phyloP scores from a whole-genome alignment of 192 early-diverging fungal species.

The Entomortierella beljakovae region DNA sequence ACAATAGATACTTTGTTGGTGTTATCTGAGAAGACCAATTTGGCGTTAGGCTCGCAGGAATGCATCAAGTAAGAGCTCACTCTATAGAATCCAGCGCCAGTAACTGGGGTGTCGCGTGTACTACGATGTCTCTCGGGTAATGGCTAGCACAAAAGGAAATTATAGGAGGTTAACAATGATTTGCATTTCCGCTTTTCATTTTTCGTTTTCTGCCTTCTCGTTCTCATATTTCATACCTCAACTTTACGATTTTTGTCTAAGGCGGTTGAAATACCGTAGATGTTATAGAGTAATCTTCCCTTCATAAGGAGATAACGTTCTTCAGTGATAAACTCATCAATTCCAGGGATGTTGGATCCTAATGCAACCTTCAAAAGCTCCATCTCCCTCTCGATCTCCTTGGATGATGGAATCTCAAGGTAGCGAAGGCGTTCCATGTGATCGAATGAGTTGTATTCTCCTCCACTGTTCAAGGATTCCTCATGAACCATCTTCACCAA shows the following conservation, averaged over 20 bases:
- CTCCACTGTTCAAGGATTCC: conserved; percentile 74
- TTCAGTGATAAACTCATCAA: conserved; percentile 84
- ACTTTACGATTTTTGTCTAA: conserved; percentile 31
- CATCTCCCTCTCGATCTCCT: conserved; percentile 65
- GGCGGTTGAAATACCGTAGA: conserved; percentile 72
- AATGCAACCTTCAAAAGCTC: conserved; percentile 74
- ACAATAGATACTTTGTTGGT: conserved; percentile 65
- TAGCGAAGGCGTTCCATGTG: conserved; percentile 87
- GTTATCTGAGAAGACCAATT: conserved; percentile 65
- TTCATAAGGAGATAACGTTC: conserved; percentile 90
- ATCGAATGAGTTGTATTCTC: conserved; percentile 83
- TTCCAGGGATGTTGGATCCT: conserved; percentile 78
- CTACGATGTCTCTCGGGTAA: conserved; percentile 52
- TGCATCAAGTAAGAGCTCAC: conserved; percentile 77
- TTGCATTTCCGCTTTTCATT: not conserved
- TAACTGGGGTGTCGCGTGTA: conserved; percentile 50
- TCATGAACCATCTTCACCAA: conserved; percentile 84
- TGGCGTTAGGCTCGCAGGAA: conserved; percentile 68
- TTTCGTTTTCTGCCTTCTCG: too few species aligned
- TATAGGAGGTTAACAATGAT: not conserved
- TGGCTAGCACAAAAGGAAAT: conserved; percentile 8
- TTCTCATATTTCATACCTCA: conserved; percentile 11
- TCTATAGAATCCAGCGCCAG: conserved; percentile 78
- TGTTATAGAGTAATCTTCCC: conserved; percentile 87
- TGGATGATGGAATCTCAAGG: conserved; percentile 65